Evolutionary conservation across 139 green algal species (phyloP).

Genomic region (Chlamydomonas sp.): DNA sequence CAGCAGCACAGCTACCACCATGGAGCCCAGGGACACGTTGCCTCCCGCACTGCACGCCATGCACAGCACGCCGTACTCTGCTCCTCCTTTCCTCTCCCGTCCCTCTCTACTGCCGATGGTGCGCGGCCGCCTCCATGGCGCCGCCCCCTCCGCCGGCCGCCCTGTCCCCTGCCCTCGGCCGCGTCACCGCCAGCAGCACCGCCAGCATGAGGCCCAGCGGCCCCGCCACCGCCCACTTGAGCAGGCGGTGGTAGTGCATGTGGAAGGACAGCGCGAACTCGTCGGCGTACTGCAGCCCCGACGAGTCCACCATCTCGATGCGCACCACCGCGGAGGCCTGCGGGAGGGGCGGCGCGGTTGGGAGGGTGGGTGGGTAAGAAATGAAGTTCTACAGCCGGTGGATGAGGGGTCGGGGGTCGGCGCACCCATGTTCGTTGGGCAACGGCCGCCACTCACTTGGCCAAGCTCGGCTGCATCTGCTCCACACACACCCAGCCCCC

Average conservation of each 20-base stretch:
- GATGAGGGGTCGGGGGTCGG: too few relatives aligned
- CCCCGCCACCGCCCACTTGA: slow-evolving; percentile 70
- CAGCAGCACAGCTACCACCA: not conserved
- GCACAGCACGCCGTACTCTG: not conserved
- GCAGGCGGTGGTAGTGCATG: slow-evolving; percentile 90
- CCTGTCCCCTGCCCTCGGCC: not conserved
- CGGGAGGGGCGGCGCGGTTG: not conserved
- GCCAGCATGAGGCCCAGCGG: slow-evolving; percentile 56
- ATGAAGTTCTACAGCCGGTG: too few relatives aligned
- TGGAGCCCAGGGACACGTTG: not conserved
- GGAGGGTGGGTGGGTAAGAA: not conserved
- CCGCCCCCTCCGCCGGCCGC: too few relatives aligned
- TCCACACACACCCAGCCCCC: too few relatives aligned
- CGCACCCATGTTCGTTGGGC: too few relatives aligned
- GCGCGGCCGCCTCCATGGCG: too few relatives aligned
- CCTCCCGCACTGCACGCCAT: not conserved
- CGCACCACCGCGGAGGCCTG: slow-evolving; percentile 69
- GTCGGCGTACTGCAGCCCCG: slow-evolving; percentile 75
- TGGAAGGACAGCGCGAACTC: slow-evolving; percentile 95
- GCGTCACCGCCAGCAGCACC: slow-evolving; percentile 29
- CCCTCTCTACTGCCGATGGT: not conserved
- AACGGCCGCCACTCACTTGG: too few relatives aligned
- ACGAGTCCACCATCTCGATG: slow-evolving; percentile 77
- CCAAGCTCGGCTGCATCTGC: too few relatives aligned
- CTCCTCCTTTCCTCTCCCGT: not conserved